Percentiles rank a stretch among this genome's conserved stretches.
Conservation (phyloP, 371 early-diverging fungal species). For the Actinomortierella ambigua region DNA sequence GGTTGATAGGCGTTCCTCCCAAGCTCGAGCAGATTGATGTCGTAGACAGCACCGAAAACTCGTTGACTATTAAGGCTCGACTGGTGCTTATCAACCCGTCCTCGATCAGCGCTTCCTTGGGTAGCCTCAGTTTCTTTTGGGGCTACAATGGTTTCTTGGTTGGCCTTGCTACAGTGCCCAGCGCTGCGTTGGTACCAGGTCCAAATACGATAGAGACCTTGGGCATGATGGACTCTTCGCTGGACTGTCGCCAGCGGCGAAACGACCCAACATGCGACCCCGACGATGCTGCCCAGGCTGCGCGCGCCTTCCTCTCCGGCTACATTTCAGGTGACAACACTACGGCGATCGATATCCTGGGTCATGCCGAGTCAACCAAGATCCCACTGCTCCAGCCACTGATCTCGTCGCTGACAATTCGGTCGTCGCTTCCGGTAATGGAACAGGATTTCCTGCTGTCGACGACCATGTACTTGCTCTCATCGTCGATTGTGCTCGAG, state of each 20-base stretch:
- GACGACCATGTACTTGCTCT: conserved; percentile 31
- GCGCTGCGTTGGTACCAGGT: conserved; percentile 11
- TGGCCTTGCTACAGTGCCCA: conserved; percentile 29
- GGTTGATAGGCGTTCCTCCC: conserved; percentile 21
- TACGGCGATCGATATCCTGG: conserved; percentile 31
- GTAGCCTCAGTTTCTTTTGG: conserved; percentile 33
- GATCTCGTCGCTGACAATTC: conserved; percentile 25
- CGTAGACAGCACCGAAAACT: conserved; percentile 32
- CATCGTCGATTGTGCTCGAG: conserved; percentile 24
- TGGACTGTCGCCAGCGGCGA: conserved; percentile 20
- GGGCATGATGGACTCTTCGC: conserved; percentile 35
- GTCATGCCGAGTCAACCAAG: conserved; percentile 21
- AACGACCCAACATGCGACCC: conserved; percentile 24
- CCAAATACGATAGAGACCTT: conserved; percentile 37
- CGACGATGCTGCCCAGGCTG: conserved; percentile 17
- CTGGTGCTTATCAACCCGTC: conserved; percentile 36
- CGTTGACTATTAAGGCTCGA: conserved; percentile 27
- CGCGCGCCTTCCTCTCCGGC: conserved; percentile 35
- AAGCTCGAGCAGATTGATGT: conserved; percentile 30
- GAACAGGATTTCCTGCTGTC: conserved; percentile 35
- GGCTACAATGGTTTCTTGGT: conserved; percentile 19
- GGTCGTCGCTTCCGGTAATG: conserved; percentile 19
- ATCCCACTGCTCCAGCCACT: conserved; percentile 37
- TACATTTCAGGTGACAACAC: conserved; percentile 46
- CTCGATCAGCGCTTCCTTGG: conserved; percentile 29